Conservation (phyloP, 2,329 filamentous ascomycete genomes). For the Pestalotiopsis sp. region DNA sequence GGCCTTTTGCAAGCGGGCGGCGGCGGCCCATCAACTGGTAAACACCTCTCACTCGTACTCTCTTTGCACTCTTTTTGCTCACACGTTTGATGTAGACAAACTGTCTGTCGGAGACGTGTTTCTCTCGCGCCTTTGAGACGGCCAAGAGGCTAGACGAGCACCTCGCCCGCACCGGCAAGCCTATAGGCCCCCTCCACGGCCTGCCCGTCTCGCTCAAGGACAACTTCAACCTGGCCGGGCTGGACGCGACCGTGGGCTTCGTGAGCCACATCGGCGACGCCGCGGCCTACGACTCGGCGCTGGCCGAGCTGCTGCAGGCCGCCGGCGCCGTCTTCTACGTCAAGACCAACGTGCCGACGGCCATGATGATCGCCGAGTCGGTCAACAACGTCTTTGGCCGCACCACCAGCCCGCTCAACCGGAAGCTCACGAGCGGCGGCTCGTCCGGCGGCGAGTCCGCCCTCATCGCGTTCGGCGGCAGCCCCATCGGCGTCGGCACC, state of each 20-base stretch:
- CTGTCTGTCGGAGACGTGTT: conserved; percentile 55
- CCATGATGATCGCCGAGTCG: conserved; percentile 69
- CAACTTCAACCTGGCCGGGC: conserved; percentile 63
- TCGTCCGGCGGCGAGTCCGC: conserved; percentile 68
- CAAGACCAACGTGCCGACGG: conserved; percentile 60
- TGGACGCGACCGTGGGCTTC: conserved; percentile 65
- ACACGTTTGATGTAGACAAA: conserved; percentile 36
- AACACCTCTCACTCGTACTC: not conserved
- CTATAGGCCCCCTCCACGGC: conserved; percentile 64
- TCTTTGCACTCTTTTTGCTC: not conserved
- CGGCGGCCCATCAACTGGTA: conserved; percentile 38
- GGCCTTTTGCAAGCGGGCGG: conserved; percentile 40
- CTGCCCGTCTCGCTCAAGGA: conserved; percentile 70
- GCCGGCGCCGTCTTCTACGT: conserved; percentile 56
- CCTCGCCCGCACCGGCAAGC: conserved; percentile 44
- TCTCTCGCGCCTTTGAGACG: conserved; percentile 49
- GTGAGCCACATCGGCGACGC: conserved; percentile 61
- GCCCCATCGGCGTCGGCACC: conserved; percentile 50
- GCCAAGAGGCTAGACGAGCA: conserved; percentile 52
- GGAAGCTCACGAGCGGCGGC: conserved; percentile 60
- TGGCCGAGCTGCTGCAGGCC: conserved; percentile 41
- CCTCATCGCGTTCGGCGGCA: conserved; percentile 59
- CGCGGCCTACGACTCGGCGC: conserved; percentile 40
- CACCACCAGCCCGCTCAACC: conserved; percentile 62
- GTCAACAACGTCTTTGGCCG: conserved; percentile 66